A percentile compares a stretch with the other conserved stretches of the same genome.
Evolutionary conservation across 1,139 yeast genomes (phyloP).

Genomic region (Hemisphaericaspora xylanilytica): DNA sequence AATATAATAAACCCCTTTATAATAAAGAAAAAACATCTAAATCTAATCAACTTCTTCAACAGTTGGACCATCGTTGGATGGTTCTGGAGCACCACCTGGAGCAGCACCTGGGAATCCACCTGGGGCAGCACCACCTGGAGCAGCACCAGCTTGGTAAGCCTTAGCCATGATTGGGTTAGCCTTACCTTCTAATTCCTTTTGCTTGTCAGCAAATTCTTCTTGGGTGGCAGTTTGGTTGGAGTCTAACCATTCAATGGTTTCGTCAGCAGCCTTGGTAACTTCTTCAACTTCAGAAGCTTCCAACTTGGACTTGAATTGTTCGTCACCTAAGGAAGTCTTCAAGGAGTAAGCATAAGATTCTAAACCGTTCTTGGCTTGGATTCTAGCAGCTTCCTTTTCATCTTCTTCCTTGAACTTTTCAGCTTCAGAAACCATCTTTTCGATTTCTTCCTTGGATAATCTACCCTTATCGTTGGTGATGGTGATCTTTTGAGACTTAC

Average conservation of each 20-base stretch:
- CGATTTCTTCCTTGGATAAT: slow-evolving; percentile 51
- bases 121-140: slow-evolving; percentile 55
- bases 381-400: slow-evolving; percentile 47
- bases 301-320: slow-evolving; percentile 78
- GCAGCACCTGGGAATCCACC: slow-evolving; percentile 63
- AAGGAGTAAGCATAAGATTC: slow-evolving; percentile 90
- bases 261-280: slow-evolving; percentile 81
- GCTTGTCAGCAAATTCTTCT: slow-evolving; percentile 85
- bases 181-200: slow-evolving; percentile 89
- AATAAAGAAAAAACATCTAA: slow-evolving; percentile 1
- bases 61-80: slow-evolving; percentile 82
- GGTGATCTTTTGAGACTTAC: slow-evolving; percentile 54
- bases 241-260: slow-evolving; percentile 86
- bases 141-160: slow-evolving; percentile 76
- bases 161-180: slow-evolving; percentile 94
- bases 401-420: slow-evolving; percentile 52
- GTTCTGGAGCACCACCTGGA: slow-evolving; percentile 66
- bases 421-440: slow-evolving; percentile 51
- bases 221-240: slow-evolving; percentile 81
- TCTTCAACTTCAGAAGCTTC: slow-evolving; percentile 75
- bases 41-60: slow-evolving; percentile 90
- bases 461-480: slow-evolving; percentile 53
- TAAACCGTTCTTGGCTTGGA: slow-evolving; percentile 76
- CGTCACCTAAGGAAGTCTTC: slow-evolving; percentile 79
- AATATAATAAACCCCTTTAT: slow-evolving; percentile 1